phyloP scores from a whole-genome alignment of 2,329 filamentous ascomycete genomes.

The Verticillium zaregamsianum region DNA sequence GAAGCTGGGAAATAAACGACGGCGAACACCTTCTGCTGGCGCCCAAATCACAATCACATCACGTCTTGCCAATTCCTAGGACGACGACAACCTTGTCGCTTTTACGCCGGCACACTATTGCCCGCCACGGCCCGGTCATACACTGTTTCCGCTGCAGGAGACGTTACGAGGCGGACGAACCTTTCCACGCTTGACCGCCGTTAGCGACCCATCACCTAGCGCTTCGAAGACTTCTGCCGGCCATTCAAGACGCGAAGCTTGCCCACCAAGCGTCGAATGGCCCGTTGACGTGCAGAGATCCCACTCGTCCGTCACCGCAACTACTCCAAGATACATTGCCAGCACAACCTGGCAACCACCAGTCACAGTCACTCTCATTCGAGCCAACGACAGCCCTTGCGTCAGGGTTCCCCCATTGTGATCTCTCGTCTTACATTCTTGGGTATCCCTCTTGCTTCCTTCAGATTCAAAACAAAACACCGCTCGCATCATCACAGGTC shows the following conservation, averaged over 20 bases:
- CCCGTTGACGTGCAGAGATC: constrained; percentile 1
- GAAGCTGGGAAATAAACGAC: too few species aligned
- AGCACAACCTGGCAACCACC: not conserved
- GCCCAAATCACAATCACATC: not conserved
- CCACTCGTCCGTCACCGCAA: constrained; percentile 1
- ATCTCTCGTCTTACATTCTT: not conserved
- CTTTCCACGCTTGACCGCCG: not conserved
- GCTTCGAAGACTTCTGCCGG: not conserved
- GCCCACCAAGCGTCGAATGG: constrained; percentile 1
- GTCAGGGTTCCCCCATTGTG: not conserved
- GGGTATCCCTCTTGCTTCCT: not conserved
- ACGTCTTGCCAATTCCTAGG: not conserved
- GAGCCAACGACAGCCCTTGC: not conserved
- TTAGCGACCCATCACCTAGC: not conserved
- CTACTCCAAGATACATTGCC: not conserved
- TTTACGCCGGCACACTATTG: not conserved
- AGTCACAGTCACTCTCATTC: not conserved
- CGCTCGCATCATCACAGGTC: not conserved
- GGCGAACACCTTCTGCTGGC: not conserved
- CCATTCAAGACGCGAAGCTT: constrained; percentile 2
- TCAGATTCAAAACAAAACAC: not conserved
- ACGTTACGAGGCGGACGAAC: not conserved
- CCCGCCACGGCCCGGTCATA: not conserved
- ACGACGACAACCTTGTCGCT: not conserved
- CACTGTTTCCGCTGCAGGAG: not conserved